A percentile compares a stretch with the other conserved stretches of the same genome.
Evolutionary conservation across 2,329 filamentous ascomycete genomes (phyloP).

Genomic region (Phialemoniopsis sp.): DNA sequence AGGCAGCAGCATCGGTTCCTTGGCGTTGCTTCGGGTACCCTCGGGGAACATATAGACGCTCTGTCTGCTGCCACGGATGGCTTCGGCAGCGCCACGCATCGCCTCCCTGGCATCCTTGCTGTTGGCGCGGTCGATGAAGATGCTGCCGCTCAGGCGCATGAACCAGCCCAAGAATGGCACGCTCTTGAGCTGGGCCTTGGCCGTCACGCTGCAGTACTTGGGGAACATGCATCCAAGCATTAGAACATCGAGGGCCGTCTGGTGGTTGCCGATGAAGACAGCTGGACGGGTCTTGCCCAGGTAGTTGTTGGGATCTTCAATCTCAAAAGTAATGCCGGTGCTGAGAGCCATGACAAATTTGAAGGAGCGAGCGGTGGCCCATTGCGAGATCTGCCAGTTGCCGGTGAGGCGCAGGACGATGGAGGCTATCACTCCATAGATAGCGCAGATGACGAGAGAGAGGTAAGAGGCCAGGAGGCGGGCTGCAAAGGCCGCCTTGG

Average conservation of each 20-base stretch:
- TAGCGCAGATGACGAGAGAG: conserved; percentile 53
- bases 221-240: conserved; percentile 90
- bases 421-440: conserved; percentile 73
- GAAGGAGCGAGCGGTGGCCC: conserved; percentile 76
- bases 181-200: conserved; percentile 78
- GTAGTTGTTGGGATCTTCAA: conserved; percentile 63
- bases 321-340: conserved; percentile 74
- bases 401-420: conserved; percentile 67
- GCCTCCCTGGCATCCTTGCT: conserved; percentile 76
- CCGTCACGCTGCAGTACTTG: conserved; percentile 86
- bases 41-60: conserved; percentile 87
- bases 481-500: conserved; percentile 63
- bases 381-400: conserved; percentile 75
- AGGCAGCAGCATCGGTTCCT: conserved; percentile 76
- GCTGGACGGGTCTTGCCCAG: conserved; percentile 65
- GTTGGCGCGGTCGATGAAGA: conserved; percentile 94
- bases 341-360: conserved; percentile 70
- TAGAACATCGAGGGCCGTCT: conserved; percentile 91
- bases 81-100: conserved; percentile 76
- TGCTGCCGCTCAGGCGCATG: conserved; percentile 79
- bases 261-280: conserved; percentile 92
- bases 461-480: conserved; percentile 65
- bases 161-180: conserved; percentile 92
- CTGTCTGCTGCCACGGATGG: conserved; percentile 70
- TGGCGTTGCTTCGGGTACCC: conserved; percentile 86